phyloP scores from a whole-genome alignment of 2,329 filamentous ascomycete genomes.

The Lachnellula hyalina region DNA sequence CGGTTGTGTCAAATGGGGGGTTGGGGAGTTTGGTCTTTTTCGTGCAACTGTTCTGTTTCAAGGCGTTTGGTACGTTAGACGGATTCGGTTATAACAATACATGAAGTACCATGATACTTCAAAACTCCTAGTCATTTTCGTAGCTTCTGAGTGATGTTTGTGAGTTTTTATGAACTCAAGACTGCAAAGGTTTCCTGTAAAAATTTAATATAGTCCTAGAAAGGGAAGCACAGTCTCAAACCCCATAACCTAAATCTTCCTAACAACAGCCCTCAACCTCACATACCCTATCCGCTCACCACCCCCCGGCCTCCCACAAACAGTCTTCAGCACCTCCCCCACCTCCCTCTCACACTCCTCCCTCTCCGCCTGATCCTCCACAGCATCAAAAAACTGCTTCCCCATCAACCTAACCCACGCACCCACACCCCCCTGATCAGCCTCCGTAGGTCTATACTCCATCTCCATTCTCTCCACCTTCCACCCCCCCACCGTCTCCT shows the following conservation, averaged over 20 bases:
- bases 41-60: too few relatives aligned
- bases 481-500: constrained; percentile 37
- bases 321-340: constrained; percentile 47
- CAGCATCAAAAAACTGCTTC: constrained; percentile 49
- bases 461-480: constrained; percentile 46
- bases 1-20: too few relatives aligned
- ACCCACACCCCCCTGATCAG: constrained; percentile 54
- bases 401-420: constrained; percentile 65
- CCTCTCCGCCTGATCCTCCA: constrained; percentile 41
- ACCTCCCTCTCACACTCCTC: constrained; percentile 51
- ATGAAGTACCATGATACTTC: too few relatives aligned
- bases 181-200: too few relatives aligned
- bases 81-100: too few relatives aligned
- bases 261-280: constrained; percentile 44
- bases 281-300: constrained; percentile 53
- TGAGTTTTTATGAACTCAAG: too few relatives aligned
- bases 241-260: constrained; percentile 26
- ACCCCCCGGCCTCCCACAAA: constrained; percentile 52
- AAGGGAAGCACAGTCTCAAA: not conserved
- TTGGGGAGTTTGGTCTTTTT: too few relatives aligned
- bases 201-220: too few relatives aligned
- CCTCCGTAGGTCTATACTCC: constrained; percentile 59
- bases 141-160: too few relatives aligned
- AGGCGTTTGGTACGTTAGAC: too few relatives aligned
- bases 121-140: too few relatives aligned